phyloP scores from a whole-genome alignment of 345 rosid species.

The Trapa bicornis region DNA sequence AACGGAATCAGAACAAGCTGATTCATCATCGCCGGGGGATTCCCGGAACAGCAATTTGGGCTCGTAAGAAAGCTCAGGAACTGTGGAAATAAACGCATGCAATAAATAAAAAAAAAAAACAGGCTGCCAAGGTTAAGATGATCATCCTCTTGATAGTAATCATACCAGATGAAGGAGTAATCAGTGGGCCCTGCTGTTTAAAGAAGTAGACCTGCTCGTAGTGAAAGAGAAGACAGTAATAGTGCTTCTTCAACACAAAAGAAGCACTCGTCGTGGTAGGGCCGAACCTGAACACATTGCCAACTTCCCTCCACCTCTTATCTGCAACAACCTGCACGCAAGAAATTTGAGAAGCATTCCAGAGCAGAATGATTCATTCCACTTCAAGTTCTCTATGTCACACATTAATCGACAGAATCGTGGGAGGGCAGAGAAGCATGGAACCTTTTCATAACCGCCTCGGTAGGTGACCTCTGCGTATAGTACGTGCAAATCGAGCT shows the following conservation, averaged over 20 bases:
- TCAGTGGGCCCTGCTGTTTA: constrained; percentile 46
- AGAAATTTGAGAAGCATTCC: too few species aligned
- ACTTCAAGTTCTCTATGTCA: neutral
- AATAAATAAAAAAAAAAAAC: neutral
- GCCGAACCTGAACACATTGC: constrained; percentile 71
- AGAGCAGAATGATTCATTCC: neutral
- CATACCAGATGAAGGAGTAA: constrained; percentile 22
- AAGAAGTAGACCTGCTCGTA: constrained; percentile 88
- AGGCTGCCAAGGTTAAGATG: neutral
- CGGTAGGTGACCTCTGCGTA: constrained; percentile 75
- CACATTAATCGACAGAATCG: neutral
- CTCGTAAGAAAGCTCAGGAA: neutral
- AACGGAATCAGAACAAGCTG: constrained; percentile 19
- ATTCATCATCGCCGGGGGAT: constrained; percentile 29
- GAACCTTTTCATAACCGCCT: constrained; percentile 89
- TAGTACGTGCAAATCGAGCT: constrained; percentile 79
- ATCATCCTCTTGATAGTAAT: neutral
- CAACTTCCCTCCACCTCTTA: constrained; percentile 99
- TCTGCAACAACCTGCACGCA: constrained; percentile 67
- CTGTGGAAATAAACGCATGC: neutral
- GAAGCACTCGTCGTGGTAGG: constrained; percentile 96
- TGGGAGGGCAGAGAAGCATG: neutral
- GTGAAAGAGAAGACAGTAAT: constrained; percentile 65
- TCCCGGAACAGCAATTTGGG: constrained; percentile 52
- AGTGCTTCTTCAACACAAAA: constrained; percentile 81